A percentile compares a stretch with the other conserved stretches of the same genome.
These are phyloP conservation scores for Gossypium davidsonii DNA, from an alignment of 441 rosid genomes.

Conservation along the genomic window DNA sequence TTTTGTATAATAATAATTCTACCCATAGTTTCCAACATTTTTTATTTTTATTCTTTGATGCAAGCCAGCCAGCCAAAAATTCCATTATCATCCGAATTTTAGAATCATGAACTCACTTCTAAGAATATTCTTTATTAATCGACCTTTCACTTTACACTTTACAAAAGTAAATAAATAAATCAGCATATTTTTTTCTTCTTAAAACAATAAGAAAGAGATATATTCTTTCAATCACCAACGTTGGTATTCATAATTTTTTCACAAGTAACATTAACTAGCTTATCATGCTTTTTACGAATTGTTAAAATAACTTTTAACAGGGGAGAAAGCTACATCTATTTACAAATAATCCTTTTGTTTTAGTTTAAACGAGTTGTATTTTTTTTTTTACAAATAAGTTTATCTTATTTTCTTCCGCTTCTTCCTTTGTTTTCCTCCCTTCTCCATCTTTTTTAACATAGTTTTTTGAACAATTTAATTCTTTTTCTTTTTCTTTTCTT, in stretches of 20 bases:
- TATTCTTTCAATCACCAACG: constrained; percentile 10
- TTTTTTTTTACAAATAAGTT: too few species aligned
- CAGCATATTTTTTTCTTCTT: not conserved
- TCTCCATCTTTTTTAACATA: too few species aligned
- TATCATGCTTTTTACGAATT: not conserved
- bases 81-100: not conserved
- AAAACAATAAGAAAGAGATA: not conserved
- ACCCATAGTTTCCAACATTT: not conserved
- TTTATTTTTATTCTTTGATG: constrained; percentile 10
- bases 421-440: too few species aligned
- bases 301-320: too few species aligned
- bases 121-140: not conserved
- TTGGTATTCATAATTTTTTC: not conserved
- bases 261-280: not conserved
- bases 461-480: too few species aligned
- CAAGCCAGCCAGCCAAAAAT: not conserved
- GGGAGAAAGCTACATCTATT: too few species aligned
- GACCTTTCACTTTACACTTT: not conserved
- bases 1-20: not conserved
- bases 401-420: too few species aligned
- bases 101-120: not conserved
- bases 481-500: too few species aligned
- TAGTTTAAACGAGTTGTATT: too few species aligned
- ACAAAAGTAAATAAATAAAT: not conserved
- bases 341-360: too few species aligned